Evolutionary conservation across 306 rosid species (phyloP), one percentile per base, ranked within the genome.

Genomic region (Ormosia semicastrata): DNA sequence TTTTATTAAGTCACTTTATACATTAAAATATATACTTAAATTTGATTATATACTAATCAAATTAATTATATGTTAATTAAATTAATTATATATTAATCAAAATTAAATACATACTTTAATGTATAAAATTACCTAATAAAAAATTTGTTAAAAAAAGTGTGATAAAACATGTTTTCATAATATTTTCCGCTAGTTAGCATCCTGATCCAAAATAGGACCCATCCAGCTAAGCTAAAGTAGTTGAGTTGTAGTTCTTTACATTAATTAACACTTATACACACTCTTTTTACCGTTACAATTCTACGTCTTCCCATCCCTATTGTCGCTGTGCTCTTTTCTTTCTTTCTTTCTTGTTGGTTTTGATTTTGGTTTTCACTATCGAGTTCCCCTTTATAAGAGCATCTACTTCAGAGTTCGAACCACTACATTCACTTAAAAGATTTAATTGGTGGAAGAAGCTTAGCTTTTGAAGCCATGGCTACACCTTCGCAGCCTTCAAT

Each of bases 381-480:
- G 3, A 73, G 39, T 4, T 63, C 30, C 30, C 37, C 49, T 34
- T 50, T 58, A 81, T 82, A 79, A 67, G 34, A 18, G n/a, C 75
- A 36, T 64, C 73, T 36, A 3, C 81, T 75, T 47, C 77, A 2
- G 15, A 43, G 15, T 70, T 15, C 10, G 7, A 53, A 65, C 52
- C 13, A 14, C 73, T 2, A 5, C 59, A 40, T 5, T 8, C 15
- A 15, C 52, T 40, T 14, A 2, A 41, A 44, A 3, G 13, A 4
- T 1, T 6, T 13, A 4, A 12, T 7, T 10, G 24, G 37, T 17
- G 63, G 63, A 8, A 37, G 47, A 37, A 37, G 41, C 53, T 10
- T 17, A 37, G 46, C 43, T 43, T 57, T 11, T 14, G 40, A 56
- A 50, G 9, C 66, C 82, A 92, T 90, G 96, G 81, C 87, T 30